Evolutionary conservation across 1,139 yeast genomes (phyloP), one percentile per base, ranked within the genome.

Genomic region (Suhomyces panamericanus): DNA sequence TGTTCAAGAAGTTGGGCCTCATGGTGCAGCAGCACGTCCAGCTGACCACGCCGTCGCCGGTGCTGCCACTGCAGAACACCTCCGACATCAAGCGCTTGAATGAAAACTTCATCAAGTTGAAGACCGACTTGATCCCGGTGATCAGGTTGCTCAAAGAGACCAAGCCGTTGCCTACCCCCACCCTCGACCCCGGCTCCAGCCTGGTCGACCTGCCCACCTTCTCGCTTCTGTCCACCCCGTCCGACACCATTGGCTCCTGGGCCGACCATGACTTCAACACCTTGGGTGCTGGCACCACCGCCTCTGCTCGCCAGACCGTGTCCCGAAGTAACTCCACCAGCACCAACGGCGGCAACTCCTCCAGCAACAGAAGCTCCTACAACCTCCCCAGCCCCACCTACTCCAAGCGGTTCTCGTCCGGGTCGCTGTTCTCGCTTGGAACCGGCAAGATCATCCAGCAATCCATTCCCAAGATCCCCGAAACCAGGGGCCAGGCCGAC

Each of bases 161-260:
- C 28, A 79, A 80, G 55, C 84, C 84, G 3, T 64, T 80, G 32
- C 85, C 85, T 0, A 76, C 81, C 0, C 84, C 85, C 3, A 76
- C 80, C 1, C 53, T 73, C 33, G 78, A 53, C 37, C 73, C 76
- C 0, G 71, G 74, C 3, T 57, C 66, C 5, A 56, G 63, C 2
- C 50, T 58, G 6, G 49, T 63, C 32, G 69, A 67, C 22, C 69
- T 73, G 33, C 76, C 76, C 5, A 65, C 73, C 0, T 58, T 56
- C 35, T 61, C 70, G 5, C 39, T 61, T n/a, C 56, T 59, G 46
- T 58, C 62, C 29, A 31, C 43, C 11, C 54, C 47, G 20, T 47
- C 52, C 3, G 55, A 53, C 12, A 20, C 32, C 17, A 15, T 31
- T 4, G 44, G 50, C 24, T 42, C 50, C 32, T 50, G 50, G 50